These are phyloP conservation scores for Fusarium solani-melongenae DNA, from an alignment of 2,329 filamentous ascomycete species.

Conservation along the genomic window DNA sequence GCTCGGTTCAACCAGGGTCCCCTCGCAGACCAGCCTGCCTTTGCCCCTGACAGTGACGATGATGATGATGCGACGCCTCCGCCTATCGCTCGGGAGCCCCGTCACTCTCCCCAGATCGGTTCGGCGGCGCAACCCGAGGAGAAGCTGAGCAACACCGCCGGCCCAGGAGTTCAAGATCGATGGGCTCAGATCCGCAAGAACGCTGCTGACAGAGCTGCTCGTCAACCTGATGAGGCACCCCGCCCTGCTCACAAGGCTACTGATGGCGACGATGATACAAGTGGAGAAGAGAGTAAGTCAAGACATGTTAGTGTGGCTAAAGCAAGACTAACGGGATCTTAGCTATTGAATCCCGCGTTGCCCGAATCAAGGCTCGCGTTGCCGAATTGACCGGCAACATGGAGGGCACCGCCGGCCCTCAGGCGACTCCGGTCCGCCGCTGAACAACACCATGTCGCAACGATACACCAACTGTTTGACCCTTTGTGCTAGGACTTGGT, in stretches of 20 bases:
- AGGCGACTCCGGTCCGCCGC: constrained; percentile 33
- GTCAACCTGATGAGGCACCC: constrained; percentile 73
- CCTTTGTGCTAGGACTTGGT: constrained; percentile 1
- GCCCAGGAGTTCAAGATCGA: constrained; percentile 70
- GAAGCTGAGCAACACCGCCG: constrained; percentile 48
- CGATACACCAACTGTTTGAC: constrained; percentile 1
- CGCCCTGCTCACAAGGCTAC: constrained; percentile 65
- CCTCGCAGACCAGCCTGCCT: constrained; percentile 85
- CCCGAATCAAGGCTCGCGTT: constrained; percentile 96
- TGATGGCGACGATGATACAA: constrained; percentile 86
- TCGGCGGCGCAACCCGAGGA: constrained; percentile 46
- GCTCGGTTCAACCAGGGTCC: constrained; percentile 89
- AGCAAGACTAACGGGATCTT: constrained; percentile 37
- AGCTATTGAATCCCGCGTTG: constrained; percentile 97
- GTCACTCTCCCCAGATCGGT: constrained; percentile 40
- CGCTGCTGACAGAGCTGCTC: constrained; percentile 81
- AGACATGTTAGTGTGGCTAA: background rate
- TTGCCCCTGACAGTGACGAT: constrained; percentile 71
- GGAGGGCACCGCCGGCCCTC: constrained; percentile 64
- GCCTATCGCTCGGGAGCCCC: constrained; percentile 60
- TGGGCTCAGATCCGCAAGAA: constrained; percentile 98
- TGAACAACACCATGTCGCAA: constrained; percentile 9
- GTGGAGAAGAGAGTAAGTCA: constrained; percentile 89
- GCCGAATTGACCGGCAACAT: constrained; percentile 91
- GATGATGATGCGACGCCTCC: constrained; percentile 63